Evolutionary conservation across 116 monocot genomes (phyloP), one percentile per base, ranked within the genome.

Genomic region (Zostera marina): DNA sequence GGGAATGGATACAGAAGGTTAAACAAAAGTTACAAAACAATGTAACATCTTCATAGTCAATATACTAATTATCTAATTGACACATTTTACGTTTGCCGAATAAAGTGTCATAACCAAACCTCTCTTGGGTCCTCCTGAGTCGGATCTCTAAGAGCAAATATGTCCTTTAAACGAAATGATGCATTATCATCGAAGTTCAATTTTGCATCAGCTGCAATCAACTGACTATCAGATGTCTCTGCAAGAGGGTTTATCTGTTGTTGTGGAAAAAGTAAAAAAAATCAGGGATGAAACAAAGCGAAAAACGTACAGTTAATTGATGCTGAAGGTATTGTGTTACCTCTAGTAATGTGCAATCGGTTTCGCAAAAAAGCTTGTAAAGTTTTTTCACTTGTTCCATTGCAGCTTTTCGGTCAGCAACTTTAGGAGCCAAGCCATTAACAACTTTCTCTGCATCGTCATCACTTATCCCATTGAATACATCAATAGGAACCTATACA

Each of bases 151-250:
- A 94, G 74, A 23, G 77, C 60, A 77, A 94, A 94, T 62, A 85
- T 85, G 22, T 84, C 85, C 58, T 85, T 94, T 60, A 80, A 85
- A 22, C 88, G 73, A 53, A 82, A 88, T 65, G 85, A 79, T 63
- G 82, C 94, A 79, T 94, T 94, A 41, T 94, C 88, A 77, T 94
- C 94, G 76, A 94, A 94, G 71, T 94, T 94, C 69, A 94, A 67
- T 79, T 94, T 94, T 12, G 88, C 94, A 82, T 94, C 94, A 63
- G 94, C 85, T 41, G 88, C 94, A 22, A 88, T 82, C 25, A 94
- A 71, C 68, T 82, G 73, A 16, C 76, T 88, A 68, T 88, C 82
- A 63, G 88, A 74, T 60, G 94, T 88, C 72, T 94, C 94, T 2
- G 85, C 94, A 62, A 94, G 67, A 52, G 94, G 94, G 70, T 94